These are phyloP conservation scores for Grammothele lineata DNA, from an alignment of 768 basidiomycete species.

Conservation along the genomic window DNA sequence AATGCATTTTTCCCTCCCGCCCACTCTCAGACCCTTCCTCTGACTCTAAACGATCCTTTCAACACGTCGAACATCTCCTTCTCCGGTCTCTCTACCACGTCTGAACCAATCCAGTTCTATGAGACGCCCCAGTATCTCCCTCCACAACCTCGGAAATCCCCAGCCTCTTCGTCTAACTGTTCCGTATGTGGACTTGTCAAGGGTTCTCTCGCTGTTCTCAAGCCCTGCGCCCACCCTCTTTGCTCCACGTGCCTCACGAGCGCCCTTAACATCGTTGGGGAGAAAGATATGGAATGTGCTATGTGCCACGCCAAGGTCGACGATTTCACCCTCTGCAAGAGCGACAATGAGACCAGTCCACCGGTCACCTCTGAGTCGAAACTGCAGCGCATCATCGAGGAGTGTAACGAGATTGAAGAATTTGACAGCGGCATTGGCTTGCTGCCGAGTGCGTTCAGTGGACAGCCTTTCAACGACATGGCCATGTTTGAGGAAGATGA, in stretches of 20 bases:
- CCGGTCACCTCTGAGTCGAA: conserved; percentile 3
- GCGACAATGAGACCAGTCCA: conserved; percentile 1
- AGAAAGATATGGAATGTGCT: conserved; percentile 84
- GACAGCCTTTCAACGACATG: conserved; percentile 4
- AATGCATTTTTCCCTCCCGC: conserved; percentile 32
- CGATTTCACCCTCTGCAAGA: conserved; percentile 55
- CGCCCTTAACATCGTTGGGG: conserved; percentile 84
- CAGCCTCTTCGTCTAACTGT: conserved; percentile 39
- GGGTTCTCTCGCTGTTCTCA: conserved; percentile 56
- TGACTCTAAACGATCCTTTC: conserved; percentile 42
- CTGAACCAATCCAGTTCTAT: conserved; percentile 32
- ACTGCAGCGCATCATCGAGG: conserved; percentile 22
- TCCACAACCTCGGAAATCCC: conserved; percentile 22
- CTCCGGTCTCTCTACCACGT: conserved; percentile 29
- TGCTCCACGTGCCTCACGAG: conserved; percentile 83
- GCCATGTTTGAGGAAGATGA: conserved; percentile 17
- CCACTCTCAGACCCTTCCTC: conserved; percentile 27
- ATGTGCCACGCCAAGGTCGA: conserved; percentile 69
- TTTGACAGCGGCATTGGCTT: conserved; percentile 19
- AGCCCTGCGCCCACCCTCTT: conserved; percentile 71
- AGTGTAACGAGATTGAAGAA: conserved; percentile 24
- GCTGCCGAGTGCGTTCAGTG: conserved; percentile 26
- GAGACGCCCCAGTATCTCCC: conserved; percentile 23
- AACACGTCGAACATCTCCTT: conserved; percentile 22
- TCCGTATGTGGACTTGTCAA: conserved; percentile 57